Conservation (phyloP, 768 basidiomycete species). For the Russula virescens region DNA sequence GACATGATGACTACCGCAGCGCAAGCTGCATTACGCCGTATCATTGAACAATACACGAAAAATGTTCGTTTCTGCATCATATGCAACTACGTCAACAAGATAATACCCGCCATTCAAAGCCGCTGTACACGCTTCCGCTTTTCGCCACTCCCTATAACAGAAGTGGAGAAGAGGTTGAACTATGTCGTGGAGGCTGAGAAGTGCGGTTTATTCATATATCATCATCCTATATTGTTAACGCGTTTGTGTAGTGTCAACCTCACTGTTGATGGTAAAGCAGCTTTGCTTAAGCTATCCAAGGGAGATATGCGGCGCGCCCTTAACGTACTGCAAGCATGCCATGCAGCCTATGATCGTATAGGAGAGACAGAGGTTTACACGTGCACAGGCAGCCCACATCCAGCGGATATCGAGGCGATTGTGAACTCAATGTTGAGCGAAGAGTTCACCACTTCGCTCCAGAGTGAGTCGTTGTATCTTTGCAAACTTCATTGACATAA, state of each 20-base stretch:
- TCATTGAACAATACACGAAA: slow-evolving; percentile 97
- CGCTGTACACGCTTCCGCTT: slow-evolving; percentile 97
- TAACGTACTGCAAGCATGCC: slow-evolving; percentile 95
- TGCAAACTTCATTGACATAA: not conserved
- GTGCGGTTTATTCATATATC: slow-evolving; percentile 40
- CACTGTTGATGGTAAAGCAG: slow-evolving; percentile 79
- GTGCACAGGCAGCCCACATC: slow-evolving; percentile 96
- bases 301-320: slow-evolving; percentile 98
- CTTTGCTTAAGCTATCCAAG: slow-evolving; percentile 87
- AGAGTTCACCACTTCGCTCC: slow-evolving; percentile 89
- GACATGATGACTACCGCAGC: slow-evolving; percentile 99
- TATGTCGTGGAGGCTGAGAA: slow-evolving; percentile 78
- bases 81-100: slow-evolving; percentile 99
- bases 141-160: slow-evolving; percentile 78
- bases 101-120: slow-evolving; percentile 96
- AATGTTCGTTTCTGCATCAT: slow-evolving; percentile 99
- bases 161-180: slow-evolving; percentile 79
- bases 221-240: slow-evolving; percentile 1
- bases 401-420: slow-evolving; percentile 87
- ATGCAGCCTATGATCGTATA: slow-evolving; percentile 87
- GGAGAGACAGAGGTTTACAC: slow-evolving; percentile 92
- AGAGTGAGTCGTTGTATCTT: slow-evolving; percentile 43
- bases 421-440: slow-evolving; percentile 95
- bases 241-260: slow-evolving; percentile 63
- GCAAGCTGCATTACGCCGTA: slow-evolving; percentile 91